These are phyloP conservation scores for Termitomyces sp. DNA, from an alignment of 768 basidiomycete genomes.

Conservation along the genomic window DNA sequence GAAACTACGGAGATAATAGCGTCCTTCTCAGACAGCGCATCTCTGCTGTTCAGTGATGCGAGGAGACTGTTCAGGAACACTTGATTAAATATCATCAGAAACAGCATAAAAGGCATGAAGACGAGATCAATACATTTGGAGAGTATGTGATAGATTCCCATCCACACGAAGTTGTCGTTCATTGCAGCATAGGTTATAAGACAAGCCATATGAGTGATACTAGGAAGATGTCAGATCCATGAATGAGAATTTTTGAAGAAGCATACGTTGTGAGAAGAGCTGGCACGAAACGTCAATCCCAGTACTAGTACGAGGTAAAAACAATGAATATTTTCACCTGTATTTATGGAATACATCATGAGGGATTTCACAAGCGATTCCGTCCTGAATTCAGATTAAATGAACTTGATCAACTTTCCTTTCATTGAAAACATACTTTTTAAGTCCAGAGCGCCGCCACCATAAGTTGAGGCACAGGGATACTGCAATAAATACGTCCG, in stretches of 20 bases:
- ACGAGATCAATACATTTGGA: constrained; percentile 7
- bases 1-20: not conserved
- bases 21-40: constrained; percentile 2
- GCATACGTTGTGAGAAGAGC: constrained; percentile 11
- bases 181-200: constrained; percentile 13
- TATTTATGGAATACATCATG: constrained; percentile 9
- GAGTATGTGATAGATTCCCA: constrained; percentile 14
- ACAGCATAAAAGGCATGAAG: not conserved
- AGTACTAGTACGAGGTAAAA: not conserved
- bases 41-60: constrained; percentile 13
- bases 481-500: constrained; percentile 9
- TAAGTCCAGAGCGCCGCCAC: constrained; percentile 4
- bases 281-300: not conserved
- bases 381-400: not conserved
- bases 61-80: constrained; percentile 17
- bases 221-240: not conserved
- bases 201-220: constrained; percentile 5
- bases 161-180: constrained; percentile 13
- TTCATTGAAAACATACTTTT: not conserved
- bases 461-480: constrained; percentile 5
- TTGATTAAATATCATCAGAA: not conserved
- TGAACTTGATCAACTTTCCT: not conserved
- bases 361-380: constrained; percentile 6
- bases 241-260: not conserved
- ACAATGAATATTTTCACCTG: not conserved